Conservation (phyloP, 805 yeast species). For the Ogataea siamensis region DNA sequence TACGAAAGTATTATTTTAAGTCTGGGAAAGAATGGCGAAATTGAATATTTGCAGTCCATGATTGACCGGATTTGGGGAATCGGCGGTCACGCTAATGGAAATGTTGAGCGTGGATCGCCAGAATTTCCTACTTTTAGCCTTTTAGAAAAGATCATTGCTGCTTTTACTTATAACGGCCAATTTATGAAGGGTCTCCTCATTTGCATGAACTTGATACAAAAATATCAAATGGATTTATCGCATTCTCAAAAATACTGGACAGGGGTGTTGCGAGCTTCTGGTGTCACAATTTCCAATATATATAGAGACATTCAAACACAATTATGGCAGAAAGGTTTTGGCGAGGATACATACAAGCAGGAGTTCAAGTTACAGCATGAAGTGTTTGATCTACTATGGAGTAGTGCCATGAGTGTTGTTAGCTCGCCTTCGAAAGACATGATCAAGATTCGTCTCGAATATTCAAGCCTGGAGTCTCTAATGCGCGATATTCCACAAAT, state of each 20-base stretch:
- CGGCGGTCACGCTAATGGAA: conserved; percentile 8
- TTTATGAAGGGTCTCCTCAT: conserved; percentile 29
- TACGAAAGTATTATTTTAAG: conserved; percentile 28
- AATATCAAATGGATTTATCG: conserved; percentile 22
- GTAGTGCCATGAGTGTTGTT: conserved; percentile 15
- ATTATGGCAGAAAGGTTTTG: conserved; percentile 18
- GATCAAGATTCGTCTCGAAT: conserved; percentile 22
- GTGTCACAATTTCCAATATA: conserved; percentile 24
- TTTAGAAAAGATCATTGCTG: conserved; percentile 29
- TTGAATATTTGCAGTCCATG: conserved; percentile 24
- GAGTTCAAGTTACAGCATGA: conserved; percentile 21
- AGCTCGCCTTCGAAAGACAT: conserved; percentile 22
- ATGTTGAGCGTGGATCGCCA: conserved; percentile 11
- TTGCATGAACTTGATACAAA: conserved; percentile 24
- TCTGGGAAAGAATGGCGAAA: conserved; percentile 29
- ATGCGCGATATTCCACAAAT: conserved; percentile 25
- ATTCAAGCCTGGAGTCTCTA: conserved; percentile 26
- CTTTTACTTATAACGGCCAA: conserved; percentile 32
- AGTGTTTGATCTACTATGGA: conserved; percentile 29
- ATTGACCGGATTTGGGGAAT: conserved; percentile 32
- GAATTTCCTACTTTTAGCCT: conserved; percentile 28
- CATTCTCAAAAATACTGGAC: conserved; percentile 29
- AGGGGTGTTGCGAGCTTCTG: conserved; percentile 25
- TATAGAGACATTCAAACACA: conserved; percentile 21
- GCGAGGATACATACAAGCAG: conserved; percentile 3